Base-by-base conservation (phyloP, 2,329 filamentous ascomycete species). In the Ophiostoma quercus region DNA sequence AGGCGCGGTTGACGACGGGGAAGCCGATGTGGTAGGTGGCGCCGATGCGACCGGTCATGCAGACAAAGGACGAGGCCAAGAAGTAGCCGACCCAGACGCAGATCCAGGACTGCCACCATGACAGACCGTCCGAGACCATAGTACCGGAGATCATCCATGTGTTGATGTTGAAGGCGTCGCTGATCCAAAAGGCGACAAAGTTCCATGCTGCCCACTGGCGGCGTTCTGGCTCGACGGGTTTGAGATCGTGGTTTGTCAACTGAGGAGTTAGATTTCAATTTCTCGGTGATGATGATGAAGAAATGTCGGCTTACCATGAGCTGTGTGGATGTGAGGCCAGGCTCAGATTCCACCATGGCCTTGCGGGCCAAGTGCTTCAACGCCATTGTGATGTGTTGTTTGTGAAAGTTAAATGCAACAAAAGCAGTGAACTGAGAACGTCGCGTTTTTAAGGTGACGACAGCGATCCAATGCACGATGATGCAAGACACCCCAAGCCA, bases 101-200 rank as follows among this genome's bases (percentile, higher is more conserved):
- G n/a, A 92, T 80, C 89, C 90, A 92, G 2, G 91, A 90, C 80
- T 96, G 92, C 92, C 92, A 96, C 92, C 92, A 96, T 8, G 91
- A 92, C 29, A 96, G 83, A 14, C 92, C 92, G 66, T 81, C 83
- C 1, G 90, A 85, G 43, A 96, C 92, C 86, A 92, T 93, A 51
- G 90, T 88, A 1, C 90, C 92, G 0, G 91, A 90, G 73, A 96
- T 95, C 92, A 96, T 96, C 93, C 92, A 96, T 1, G 92, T 95
- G 79, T 94, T 95, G 77, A 95, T 92, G 78, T 94, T 94, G 81
- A 94, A 92, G 0, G 88, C 90, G 79, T 94, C 91, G 39, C 91
- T 90, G 75, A 95, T 85, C 92, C 92, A 94, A 77, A 95, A 95
- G 16, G 88, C 91, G 57, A 96, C 90, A 77, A 93, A 97, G 79